Percentiles rank a stretch among this genome's conserved stretches.
These are phyloP conservation scores for Crithidia expoeki DNA, from an alignment of 208 protist species.

Conservation along the genomic window DNA sequence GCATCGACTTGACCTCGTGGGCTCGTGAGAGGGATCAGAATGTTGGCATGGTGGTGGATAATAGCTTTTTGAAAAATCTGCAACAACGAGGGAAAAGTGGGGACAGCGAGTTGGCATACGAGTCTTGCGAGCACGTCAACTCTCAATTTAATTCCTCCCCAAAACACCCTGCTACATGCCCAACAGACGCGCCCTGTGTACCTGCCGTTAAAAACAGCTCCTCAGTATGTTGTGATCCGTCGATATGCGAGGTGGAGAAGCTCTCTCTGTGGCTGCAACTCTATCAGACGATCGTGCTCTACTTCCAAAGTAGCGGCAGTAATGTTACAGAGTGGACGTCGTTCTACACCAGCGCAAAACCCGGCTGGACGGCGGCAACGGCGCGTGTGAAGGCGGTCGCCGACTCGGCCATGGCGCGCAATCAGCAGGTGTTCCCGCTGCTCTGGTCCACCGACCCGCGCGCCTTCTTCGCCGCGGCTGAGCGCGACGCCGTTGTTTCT, in stretches of 20 bases:
- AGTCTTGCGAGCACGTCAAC: no score
- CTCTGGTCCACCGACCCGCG: conserved; percentile 25
- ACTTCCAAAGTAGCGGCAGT: conserved; percentile 4
- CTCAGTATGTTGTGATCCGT: neutral
- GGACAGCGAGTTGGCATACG: neutral
- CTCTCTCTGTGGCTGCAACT: conserved; percentile 14
- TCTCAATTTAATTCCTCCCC: no score
- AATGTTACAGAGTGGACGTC: neutral
- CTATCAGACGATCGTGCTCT: conserved; percentile 18
- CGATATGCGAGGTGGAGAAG: neutral
- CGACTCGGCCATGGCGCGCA: neutral
- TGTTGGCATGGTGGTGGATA: no score
- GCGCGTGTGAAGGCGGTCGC: neutral
- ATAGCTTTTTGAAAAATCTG: no score
- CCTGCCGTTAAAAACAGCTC: no score
- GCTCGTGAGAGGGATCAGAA: no score
- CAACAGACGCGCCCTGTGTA: no score
- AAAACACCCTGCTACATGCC: no score
- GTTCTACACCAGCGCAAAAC: conserved; percentile 8
- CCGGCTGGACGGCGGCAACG: conserved; percentile 16
- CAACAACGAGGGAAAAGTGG: neutral
- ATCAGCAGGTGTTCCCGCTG: conserved; percentile 13
- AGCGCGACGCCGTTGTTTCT: neutral
- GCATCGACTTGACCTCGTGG: neutral
- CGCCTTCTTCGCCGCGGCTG: conserved; percentile 11